A percentile compares a stretch with the other conserved stretches of the same genome.
phyloP scores from a whole-genome alignment of 2,329 filamentous ascomycete species.

The Sclerotinia subarctica region DNA sequence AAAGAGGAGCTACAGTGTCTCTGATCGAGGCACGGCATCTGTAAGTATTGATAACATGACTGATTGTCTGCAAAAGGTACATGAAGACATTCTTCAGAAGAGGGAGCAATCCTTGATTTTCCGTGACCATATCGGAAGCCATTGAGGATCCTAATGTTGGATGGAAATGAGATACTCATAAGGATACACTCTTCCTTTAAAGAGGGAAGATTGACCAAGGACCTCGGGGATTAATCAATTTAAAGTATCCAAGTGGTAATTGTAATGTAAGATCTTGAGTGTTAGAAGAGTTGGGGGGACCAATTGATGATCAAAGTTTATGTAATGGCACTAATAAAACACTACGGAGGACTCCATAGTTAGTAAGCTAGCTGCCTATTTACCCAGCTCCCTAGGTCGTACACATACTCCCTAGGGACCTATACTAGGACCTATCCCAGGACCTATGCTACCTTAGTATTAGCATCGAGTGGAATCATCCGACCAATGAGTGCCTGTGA shows the following conservation, averaged over 20 bases:
- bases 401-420: no score
- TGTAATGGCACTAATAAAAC: no score
- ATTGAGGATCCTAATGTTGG: not conserved
- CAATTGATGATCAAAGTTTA: no score
- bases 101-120: not conserved
- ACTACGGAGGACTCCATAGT: no score
- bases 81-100: not conserved
- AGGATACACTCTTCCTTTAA: not conserved
- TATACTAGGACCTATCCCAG: no score
- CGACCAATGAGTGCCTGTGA: not conserved
- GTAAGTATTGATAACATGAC: slow-evolving; percentile 14
- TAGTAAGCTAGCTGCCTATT: no score
- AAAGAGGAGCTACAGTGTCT: not conserved
- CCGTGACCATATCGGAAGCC: not conserved
- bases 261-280: no score
- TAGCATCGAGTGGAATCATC: not conserved
- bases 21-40: slow-evolving; percentile 4
- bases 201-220: not conserved
- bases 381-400: not conserved
- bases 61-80: not conserved
- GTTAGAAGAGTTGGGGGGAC: not conserved
- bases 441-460: no score
- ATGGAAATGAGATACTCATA: not conserved
- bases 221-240: not conserved
- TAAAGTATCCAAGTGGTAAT: no score